Conservation (phyloP, 768 basidiomycete genomes). For the Epithele typhae region DNA sequence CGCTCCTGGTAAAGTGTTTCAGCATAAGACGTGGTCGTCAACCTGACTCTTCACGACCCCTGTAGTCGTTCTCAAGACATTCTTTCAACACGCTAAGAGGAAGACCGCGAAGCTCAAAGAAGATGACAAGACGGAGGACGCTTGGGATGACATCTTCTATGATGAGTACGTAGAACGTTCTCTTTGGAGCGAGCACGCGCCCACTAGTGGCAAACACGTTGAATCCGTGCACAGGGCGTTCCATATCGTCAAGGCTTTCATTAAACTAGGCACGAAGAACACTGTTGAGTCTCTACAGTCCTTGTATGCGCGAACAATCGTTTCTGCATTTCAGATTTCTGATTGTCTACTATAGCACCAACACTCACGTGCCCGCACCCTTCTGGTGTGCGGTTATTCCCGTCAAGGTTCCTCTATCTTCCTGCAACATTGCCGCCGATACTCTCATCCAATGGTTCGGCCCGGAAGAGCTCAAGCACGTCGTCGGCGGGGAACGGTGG, state of each 20-base stretch:
- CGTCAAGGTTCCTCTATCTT: slow-evolving; percentile 50
- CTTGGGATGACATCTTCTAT: slow-evolving; percentile 61
- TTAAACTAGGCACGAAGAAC: slow-evolving; percentile 58
- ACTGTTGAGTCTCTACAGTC: slow-evolving; percentile 69
- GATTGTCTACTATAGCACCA: slow-evolving; percentile 38
- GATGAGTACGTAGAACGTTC: slow-evolving; percentile 52
- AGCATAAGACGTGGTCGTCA: neutral
- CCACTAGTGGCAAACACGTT: neutral
- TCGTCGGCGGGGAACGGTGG: slow-evolving; percentile 77
- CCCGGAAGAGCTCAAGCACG: slow-evolving; percentile 58
- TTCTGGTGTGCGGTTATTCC: slow-evolving; percentile 60
- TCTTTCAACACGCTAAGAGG: slow-evolving; percentile 42
- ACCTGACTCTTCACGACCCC: neutral
- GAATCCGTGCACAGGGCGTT: slow-evolving; percentile 50
- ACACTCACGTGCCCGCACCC: slow-evolving; percentile 66
- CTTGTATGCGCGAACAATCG: too few species aligned
- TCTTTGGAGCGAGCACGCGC: too few species aligned
- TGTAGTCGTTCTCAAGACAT: slow-evolving; percentile 52
- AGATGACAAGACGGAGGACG: slow-evolving; percentile 33
- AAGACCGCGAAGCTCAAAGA: slow-evolving; percentile 37
- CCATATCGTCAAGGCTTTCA: slow-evolving; percentile 68
- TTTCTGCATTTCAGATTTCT: neutral
- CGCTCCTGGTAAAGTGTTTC: slow-evolving; percentile 37
- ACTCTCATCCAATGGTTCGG: slow-evolving; percentile 68
- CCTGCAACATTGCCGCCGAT: slow-evolving; percentile 62